Evolutionary conservation across 495 filamentous ascomycete genomes (phyloP), one percentile per base, ranked within the genome.

Genomic region (Penicillium subrubescens): DNA sequence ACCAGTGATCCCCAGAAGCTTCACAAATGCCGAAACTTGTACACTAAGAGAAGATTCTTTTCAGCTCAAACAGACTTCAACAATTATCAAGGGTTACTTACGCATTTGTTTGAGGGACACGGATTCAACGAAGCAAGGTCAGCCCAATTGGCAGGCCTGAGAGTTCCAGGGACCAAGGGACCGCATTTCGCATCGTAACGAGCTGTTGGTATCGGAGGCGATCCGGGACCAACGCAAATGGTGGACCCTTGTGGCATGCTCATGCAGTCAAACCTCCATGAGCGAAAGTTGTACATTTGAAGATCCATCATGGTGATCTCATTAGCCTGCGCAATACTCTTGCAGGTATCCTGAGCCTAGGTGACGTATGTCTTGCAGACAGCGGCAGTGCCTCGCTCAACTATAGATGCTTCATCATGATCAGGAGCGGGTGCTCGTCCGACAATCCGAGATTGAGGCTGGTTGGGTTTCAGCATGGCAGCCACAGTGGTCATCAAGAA

Each of bases 211-310:
- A 64, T 64, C 8, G 63, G 63, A 15, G 63, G 58, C 0, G 34
- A 29, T 8, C 63, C 63, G 3, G 51, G 41, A 14, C 58, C 54
- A n/a, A 65, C 15, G 35, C 63, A 65, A n/a, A 65, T 65, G 5
- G 29, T 33, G 1, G 27, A 23, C 4, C 59, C 59, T 15, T 52
- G 44, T n/a, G 19, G 29, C 2, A 19, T 29, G 33, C 2, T n/a
- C 19, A 14, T 15, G 19, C 65, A 67, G 11, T 51, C 11, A 44
- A 61, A 67, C 0, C 15, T n/a, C 48, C 48, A 67, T 1, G 37
- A 60, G 5, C 60, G 25, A 19, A 43, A 34, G 19, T 67, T 67
- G 56, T 52, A 67, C 11, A 43, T 50, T 7, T 50, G 23, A 5
- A 67, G 51, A 4, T 63, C 35, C 4, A n/a, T 41, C 10, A 51